phyloP scores from a whole-genome alignment of 441 rosid species.

The Croton setiger region DNA sequence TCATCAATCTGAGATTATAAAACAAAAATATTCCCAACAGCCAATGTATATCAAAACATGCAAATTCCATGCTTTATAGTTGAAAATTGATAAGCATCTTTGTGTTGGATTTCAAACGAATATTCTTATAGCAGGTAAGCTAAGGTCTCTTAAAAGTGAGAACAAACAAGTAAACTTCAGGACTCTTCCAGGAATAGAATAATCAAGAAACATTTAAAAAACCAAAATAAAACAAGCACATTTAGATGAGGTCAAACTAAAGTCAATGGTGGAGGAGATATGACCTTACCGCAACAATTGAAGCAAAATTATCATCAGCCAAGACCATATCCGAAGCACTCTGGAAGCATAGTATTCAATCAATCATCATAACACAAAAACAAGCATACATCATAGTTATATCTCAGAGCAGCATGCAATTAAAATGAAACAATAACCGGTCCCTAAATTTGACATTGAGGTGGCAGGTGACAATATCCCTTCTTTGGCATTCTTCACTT shows the following conservation, averaged over 20 bases:
- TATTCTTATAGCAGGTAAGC: not conserved
- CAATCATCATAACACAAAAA: slow-evolving; percentile 18
- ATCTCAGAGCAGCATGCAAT: slow-evolving; percentile 1
- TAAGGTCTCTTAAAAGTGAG: not conserved
- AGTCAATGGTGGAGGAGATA: slow-evolving; percentile 16
- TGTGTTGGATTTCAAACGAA: not conserved
- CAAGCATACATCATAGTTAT: not conserved
- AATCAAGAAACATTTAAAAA: not conserved
- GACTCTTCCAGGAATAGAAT: not conserved
- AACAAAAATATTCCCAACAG: not conserved
- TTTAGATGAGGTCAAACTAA: slow-evolving; percentile 11
- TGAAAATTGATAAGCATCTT: not conserved
- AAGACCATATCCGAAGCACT: slow-evolving; percentile 99
- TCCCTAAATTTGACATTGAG: not conserved
- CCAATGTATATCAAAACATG: not conserved
- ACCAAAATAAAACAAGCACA: slow-evolving; percentile 3
- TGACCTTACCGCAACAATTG: slow-evolving; percentile 83
- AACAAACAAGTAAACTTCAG: not conserved
- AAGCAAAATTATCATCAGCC: slow-evolving; percentile 98
- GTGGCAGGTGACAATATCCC: not conserved
- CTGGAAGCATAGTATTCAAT: slow-evolving; percentile 42
- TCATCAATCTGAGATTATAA: not conserved
- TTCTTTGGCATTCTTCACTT: not conserved
- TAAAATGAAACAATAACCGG: not conserved
- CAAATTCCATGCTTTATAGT: not conserved